These are phyloP conservation scores for Anthoceros angustus DNA, from an alignment of 225 moss, liverwort and hornwort genomes.

Conservation along the genomic window DNA sequence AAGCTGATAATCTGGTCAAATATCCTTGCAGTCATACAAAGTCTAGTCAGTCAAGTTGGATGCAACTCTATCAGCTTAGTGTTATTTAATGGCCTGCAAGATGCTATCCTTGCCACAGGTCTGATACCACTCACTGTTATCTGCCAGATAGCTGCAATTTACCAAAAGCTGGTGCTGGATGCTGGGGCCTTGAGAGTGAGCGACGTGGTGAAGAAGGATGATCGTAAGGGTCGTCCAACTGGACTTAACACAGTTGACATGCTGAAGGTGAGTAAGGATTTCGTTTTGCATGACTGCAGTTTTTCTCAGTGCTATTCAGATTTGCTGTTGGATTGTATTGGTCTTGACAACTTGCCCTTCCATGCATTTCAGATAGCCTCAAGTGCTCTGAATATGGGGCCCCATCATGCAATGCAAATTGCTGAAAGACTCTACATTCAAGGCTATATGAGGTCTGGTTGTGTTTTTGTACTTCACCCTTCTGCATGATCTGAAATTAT, in stretches of 20 bases:
- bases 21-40: neutral
- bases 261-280: conserved; percentile 57
- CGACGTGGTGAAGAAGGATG: conserved; percentile 77
- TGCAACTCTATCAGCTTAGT: neutral
- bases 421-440: conserved; percentile 96
- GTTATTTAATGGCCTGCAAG: too few relatives aligned
- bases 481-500: too few relatives aligned
- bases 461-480: too few relatives aligned
- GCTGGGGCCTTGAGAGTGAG: conserved; percentile 50
- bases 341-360: neutral
- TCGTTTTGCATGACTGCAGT: neutral
- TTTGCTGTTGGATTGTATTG: neutral
- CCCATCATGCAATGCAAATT: conserved; percentile 95
- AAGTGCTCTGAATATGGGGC: conserved; percentile 90
- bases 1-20: conserved; percentile 1
- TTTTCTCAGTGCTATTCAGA: too few relatives aligned
- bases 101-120: neutral
- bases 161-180: conserved; percentile 75
- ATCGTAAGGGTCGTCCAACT: conserved; percentile 72
- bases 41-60: neutral
- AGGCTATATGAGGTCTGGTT: conserved; percentile 78
- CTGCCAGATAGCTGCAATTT: conserved; percentile 55
- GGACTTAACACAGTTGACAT: conserved; percentile 96
- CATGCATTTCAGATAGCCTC: conserved; percentile 62
- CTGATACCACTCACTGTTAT: neutral